Percentiles rank a stretch among this genome's conserved stretches.
Evolutionary conservation across 192 early-diverging fungal species (phyloP).

Genomic region (Umbelopsis sp.): DNA sequence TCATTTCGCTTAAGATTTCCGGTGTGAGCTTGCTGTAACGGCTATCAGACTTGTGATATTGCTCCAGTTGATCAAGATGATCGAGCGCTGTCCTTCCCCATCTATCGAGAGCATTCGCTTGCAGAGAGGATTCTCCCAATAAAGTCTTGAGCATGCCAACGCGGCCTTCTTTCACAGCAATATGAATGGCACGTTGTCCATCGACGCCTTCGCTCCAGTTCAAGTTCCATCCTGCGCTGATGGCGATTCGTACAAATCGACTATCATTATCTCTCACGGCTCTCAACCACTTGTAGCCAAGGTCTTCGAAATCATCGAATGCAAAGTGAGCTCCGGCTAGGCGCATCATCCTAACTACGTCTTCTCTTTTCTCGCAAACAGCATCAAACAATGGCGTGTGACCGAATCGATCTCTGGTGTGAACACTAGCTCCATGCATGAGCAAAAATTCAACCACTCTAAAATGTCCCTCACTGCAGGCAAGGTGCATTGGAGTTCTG

Average conservation of each 20-base stretch:
- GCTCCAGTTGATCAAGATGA: constrained; percentile 41
- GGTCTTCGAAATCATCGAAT: constrained; percentile 76
- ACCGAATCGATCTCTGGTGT: constrained; percentile 84
- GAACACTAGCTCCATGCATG: constrained; percentile 85
- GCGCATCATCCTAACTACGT: constrained; percentile 69
- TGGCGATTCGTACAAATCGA: constrained; percentile 52
- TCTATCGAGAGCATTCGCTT: constrained; percentile 50
- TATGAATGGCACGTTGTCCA: constrained; percentile 68
- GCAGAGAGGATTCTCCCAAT: constrained; percentile 47
- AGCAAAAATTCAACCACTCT: constrained; percentile 77
- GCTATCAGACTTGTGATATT: neutral
- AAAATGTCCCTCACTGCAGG: constrained; percentile 75
- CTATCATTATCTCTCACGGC: constrained; percentile 46
- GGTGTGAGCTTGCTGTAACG: neutral
- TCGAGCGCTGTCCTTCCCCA: constrained; percentile 61
- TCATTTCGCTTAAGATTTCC: neutral
- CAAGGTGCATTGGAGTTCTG: constrained; percentile 86
- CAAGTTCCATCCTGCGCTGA: constrained; percentile 68
- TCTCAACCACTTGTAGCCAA: constrained; percentile 56
- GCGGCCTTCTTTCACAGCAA: constrained; percentile 57
- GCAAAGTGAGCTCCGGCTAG: constrained; percentile 90
- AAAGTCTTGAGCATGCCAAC: constrained; percentile 47
- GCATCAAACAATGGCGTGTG: constrained; percentile 92
- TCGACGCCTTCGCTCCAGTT: constrained; percentile 64
- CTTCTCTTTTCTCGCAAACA: constrained; percentile 58